Evolutionary conservation across 2,329 filamentous ascomycete genomes (phyloP).

Genomic region (Colletotrichum godetiae): DNA sequence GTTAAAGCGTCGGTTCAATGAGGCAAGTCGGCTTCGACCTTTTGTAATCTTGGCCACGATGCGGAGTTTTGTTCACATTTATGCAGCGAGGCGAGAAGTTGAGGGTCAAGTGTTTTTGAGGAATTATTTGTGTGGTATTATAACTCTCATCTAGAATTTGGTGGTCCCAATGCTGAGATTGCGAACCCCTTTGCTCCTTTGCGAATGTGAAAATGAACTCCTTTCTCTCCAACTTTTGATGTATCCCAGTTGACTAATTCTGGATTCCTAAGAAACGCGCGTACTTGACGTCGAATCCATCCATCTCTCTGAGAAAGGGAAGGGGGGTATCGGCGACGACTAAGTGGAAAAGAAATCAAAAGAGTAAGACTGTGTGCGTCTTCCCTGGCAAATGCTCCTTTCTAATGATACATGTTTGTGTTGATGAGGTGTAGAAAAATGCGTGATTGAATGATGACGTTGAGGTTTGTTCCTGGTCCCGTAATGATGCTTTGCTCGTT

Average conservation of each 20-base stretch:
- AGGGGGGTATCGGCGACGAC: constrained; percentile 37
- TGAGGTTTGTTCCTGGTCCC: constrained; percentile 23
- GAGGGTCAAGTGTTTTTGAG: not conserved
- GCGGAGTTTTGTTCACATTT: not conserved
- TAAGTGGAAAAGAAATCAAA: constrained; percentile 18
- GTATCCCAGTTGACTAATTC: not conserved
- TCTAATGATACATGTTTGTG: constrained; percentile 27
- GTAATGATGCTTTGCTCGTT: constrained; percentile 34
- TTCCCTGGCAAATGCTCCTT: constrained; percentile 12
- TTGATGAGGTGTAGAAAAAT: not conserved
- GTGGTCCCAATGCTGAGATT: not conserved
- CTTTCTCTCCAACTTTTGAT: constrained; percentile 4
- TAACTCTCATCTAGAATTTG: constrained; percentile 17
- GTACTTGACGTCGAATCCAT: constrained; percentile 36
- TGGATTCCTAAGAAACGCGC: constrained; percentile 12
- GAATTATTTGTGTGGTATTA: constrained; percentile 28
- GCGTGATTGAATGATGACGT: constrained; percentile 15
- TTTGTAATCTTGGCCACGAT: not conserved
- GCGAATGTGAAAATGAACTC: not conserved
- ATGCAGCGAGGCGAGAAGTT: not conserved
- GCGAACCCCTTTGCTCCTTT: not conserved
- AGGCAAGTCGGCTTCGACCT: too few relatives aligned
- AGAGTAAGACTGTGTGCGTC: not conserved
- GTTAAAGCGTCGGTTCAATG: too few relatives aligned
- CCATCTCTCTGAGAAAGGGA: constrained; percentile 33